Conservation (phyloP, 169 alveolate species). For the Plasmodium gaboni region DNA sequence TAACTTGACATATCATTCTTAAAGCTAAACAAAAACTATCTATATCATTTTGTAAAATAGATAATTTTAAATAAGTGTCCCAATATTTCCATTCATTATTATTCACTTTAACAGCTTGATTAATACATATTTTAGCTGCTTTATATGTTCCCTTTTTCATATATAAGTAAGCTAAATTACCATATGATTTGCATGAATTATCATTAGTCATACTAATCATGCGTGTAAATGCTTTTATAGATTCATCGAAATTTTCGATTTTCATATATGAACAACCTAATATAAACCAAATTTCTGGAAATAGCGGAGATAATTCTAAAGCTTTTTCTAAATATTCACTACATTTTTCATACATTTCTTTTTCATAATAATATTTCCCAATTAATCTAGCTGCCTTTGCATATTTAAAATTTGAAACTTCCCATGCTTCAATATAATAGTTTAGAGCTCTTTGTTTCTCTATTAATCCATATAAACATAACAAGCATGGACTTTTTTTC, state of each 20-base stretch:
- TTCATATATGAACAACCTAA: constrained; percentile 85
- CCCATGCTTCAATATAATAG: constrained; percentile 84
- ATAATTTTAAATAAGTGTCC: constrained; percentile 81
- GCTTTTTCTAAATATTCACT: constrained; percentile 79
- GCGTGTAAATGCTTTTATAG: constrained; percentile 81
- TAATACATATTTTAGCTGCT: constrained; percentile 81
- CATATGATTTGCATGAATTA: constrained; percentile 82
- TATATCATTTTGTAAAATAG: constrained; percentile 81
- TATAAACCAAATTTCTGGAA: constrained; percentile 79
- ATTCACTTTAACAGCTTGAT: constrained; percentile 84
- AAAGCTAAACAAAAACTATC: constrained; percentile 79
- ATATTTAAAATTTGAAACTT: constrained; percentile 77
- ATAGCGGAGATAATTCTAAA: constrained; percentile 81
- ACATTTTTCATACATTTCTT: constrained; percentile 76
- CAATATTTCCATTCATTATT: constrained; percentile 85
- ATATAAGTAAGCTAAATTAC: constrained; percentile 83
- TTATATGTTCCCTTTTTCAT: constrained; percentile 76
- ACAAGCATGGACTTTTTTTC: constrained; percentile 78
- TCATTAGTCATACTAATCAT: constrained; percentile 83
- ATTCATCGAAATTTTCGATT: constrained; percentile 68
- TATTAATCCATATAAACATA: constrained; percentile 81
- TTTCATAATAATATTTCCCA: constrained; percentile 80
- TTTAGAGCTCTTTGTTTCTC: constrained; percentile 77
- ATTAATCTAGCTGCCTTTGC: constrained; percentile 85
- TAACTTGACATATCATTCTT: constrained; percentile 76